These are phyloP conservation scores for Stachybotrys chlorohalonatus DNA, from an alignment of 2,329 filamentous ascomycete species.

Conservation along the genomic window DNA sequence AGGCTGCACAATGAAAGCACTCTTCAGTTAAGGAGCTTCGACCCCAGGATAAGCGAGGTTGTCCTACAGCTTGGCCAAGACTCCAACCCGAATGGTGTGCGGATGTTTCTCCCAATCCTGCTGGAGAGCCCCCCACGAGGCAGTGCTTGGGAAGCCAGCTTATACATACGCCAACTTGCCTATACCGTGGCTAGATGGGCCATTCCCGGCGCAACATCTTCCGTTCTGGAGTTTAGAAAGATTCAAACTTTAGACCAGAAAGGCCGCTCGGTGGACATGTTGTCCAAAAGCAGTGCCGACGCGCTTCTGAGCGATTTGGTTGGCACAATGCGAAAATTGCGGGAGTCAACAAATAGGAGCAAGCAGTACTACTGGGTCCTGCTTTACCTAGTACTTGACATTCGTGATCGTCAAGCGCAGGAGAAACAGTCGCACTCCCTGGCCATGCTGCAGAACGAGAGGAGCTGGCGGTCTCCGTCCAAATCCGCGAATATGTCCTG, in stretches of 20 bases:
- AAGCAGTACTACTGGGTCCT: slow-evolving; percentile 13
- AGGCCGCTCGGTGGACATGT: slow-evolving; percentile 13
- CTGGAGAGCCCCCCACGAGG: slow-evolving; percentile 45
- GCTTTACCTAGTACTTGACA: slow-evolving; percentile 16
- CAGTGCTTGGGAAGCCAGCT: slow-evolving; percentile 49
- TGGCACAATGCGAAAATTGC: slow-evolving; percentile 7
- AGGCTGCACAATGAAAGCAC: slow-evolving; percentile 2
- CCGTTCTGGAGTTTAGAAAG: slow-evolving; percentile 27
- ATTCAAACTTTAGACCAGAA: slow-evolving; percentile 19
- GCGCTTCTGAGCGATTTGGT: slow-evolving; percentile 10
- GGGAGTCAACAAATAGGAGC: slow-evolving; percentile 1
- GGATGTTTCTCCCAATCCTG: slow-evolving; percentile 58
- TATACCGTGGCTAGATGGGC: slow-evolving; percentile 37
- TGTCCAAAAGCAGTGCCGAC: slow-evolving; percentile 5
- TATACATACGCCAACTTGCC: slow-evolving; percentile 38
- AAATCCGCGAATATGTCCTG: slow-evolving; percentile 27
- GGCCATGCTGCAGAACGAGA: slow-evolving; percentile 2
- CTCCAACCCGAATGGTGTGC: slow-evolving; percentile 12
- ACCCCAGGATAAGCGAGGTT: slow-evolving; percentile 30
- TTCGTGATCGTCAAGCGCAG: slow-evolving; percentile 16
- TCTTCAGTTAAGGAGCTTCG: slow-evolving; percentile 15
- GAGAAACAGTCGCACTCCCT: slow-evolving; percentile 16
- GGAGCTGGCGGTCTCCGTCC: not conserved
- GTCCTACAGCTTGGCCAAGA: slow-evolving; percentile 18
- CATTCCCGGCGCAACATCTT: slow-evolving; percentile 6